Evolutionary conservation across 768 basidiomycete species (phyloP).

Genomic region (Russula ochroleuca): DNA sequence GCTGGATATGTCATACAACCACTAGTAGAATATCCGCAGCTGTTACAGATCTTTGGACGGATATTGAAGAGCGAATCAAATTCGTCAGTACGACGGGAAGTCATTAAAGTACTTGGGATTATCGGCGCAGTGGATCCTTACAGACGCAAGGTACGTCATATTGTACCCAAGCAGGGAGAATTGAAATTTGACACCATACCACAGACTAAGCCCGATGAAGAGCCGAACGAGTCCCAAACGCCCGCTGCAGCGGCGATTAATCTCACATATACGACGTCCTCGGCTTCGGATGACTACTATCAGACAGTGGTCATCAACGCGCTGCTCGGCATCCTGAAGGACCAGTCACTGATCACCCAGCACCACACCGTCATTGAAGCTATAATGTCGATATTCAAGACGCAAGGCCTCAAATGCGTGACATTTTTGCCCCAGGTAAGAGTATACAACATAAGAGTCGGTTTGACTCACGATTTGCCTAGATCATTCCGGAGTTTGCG

Average conservation of each 20-base stretch:
- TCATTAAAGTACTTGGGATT: conserved; percentile 92
- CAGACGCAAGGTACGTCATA: conserved; percentile 68
- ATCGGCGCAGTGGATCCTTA: conserved; percentile 96
- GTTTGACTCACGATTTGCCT: conserved; percentile 3
- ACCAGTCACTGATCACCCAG: conserved; percentile 78
- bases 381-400: conserved; percentile 98
- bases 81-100: conserved; percentile 71
- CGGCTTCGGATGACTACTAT: conserved; percentile 90
- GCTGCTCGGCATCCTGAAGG: conserved; percentile 80
- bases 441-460: neutral
- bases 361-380: conserved; percentile 96
- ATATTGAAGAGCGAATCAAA: conserved; percentile 80
- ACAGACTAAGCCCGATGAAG: conserved; percentile 61
- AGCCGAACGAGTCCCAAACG: conserved; percentile 46
- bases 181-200: conserved; percentile 6
- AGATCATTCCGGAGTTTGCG: conserved; percentile 96
- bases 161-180: neutral
- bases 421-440: conserved; percentile 87
- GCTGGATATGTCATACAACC: conserved; percentile 94
- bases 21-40: conserved; percentile 83
- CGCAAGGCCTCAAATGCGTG: conserved; percentile 94
- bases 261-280: conserved; percentile 54
- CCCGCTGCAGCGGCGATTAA: conserved; percentile 63
- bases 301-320: conserved; percentile 93
- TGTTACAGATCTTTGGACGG: conserved; percentile 78